Conservation (phyloP, 2,329 filamentous ascomycete species). For the Colletotrichum sp. region DNA sequence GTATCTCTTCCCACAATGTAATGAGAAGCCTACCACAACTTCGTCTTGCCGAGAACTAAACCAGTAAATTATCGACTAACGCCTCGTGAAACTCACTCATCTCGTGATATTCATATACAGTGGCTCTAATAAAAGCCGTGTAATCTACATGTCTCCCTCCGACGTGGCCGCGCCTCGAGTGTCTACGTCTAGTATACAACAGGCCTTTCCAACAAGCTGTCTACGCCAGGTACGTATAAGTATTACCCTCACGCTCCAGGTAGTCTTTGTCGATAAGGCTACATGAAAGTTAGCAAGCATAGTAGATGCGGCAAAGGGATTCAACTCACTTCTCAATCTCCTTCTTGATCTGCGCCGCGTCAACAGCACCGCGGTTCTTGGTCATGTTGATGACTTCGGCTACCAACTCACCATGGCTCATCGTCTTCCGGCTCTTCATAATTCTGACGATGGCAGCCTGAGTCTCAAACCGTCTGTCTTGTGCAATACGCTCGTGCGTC, state of each 20-base stretch:
- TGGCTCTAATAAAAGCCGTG: neutral
- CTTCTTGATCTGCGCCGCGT: conserved; percentile 88
- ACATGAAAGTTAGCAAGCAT: conserved; percentile 29
- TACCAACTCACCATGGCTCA: conserved; percentile 86
- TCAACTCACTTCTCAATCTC: conserved; percentile 87
- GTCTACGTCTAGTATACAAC: neutral
- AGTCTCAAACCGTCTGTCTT: conserved; percentile 93
- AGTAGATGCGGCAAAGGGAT: neutral
- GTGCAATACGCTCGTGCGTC: conserved; percentile 87
- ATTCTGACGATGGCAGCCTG: conserved; percentile 97
- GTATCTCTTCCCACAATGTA: neutral
- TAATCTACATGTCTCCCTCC: neutral
- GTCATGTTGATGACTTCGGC: conserved; percentile 93
- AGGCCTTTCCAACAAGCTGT: neutral
- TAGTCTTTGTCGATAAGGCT: conserved; percentile 95
- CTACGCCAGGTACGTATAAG: conserved; percentile 74
- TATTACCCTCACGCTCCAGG: conserved; percentile 77
- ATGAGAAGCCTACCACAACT: neutral
- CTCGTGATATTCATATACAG: neutral
- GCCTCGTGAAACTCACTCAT: neutral
- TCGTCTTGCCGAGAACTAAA: neutral
- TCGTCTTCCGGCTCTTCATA: conserved; percentile 91
- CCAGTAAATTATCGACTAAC: neutral
- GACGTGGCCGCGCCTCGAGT: neutral
- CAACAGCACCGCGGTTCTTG: conserved; percentile 82